Percentiles rank a stretch among this genome's conserved stretches.
These are phyloP conservation scores for Vitis hybrid DNA, from an alignment of 177 flowering plant genomes.

Conservation along the genomic window DNA sequence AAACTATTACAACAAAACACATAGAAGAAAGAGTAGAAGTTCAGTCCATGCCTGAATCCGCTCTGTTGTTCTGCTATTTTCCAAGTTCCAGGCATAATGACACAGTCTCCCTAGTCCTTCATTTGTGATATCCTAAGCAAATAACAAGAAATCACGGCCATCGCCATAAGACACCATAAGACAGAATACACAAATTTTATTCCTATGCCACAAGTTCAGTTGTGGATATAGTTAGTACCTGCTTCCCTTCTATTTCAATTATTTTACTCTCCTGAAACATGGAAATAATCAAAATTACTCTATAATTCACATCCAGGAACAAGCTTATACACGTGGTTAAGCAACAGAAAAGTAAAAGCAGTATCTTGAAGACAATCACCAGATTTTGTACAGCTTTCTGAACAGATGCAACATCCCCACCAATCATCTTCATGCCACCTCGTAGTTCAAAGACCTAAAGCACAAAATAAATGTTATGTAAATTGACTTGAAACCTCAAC, in stretches of 20 bases:
- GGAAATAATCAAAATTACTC: constrained; percentile 11
- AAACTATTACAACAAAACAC: not conserved
- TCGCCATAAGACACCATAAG: constrained; percentile 1
- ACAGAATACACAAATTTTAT: not conserved
- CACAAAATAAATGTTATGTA: not conserved
- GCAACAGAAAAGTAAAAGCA: not conserved
- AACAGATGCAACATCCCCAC: constrained; percentile 46
- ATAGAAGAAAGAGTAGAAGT: not conserved
- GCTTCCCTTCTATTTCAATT: constrained; percentile 60
- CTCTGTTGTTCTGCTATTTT: constrained; percentile 25
- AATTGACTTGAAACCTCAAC: not conserved
- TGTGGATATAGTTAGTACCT: constrained; percentile 44
- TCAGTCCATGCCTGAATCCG: constrained; percentile 45
- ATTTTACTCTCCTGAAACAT: constrained; percentile 62
- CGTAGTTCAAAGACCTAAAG: constrained; percentile 50
- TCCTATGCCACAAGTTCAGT: too few species aligned
- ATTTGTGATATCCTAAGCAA: constrained; percentile 46
- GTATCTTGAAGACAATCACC: constrained; percentile 36
- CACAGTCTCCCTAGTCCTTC: constrained; percentile 49
- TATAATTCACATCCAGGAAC: not conserved
- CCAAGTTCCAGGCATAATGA: constrained; percentile 38
- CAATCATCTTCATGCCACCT: constrained; percentile 34
- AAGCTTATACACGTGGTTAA: not conserved
- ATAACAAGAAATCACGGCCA: constrained; percentile 1
- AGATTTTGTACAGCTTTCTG: constrained; percentile 52